These are phyloP conservation scores for Lecanoromycetidae sp. DNA, from an alignment of 2,329 filamentous ascomycete genomes.

Conservation along the genomic window DNA sequence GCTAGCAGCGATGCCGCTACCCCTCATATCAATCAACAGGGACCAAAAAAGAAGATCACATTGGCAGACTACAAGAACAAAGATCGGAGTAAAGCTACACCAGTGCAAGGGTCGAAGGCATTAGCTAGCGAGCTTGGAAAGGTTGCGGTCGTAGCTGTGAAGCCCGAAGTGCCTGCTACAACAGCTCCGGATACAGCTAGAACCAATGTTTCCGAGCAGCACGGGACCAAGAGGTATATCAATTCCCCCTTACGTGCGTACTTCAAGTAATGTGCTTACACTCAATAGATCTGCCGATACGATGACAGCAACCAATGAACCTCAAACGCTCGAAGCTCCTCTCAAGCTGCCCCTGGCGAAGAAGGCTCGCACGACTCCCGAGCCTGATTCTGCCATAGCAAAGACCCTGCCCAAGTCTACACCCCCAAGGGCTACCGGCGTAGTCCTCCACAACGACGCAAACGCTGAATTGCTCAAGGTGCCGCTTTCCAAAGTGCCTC, in stretches of 20 bases:
- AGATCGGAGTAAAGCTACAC: constrained; percentile 23
- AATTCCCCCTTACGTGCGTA: neutral
- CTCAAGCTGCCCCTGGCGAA: constrained; percentile 5
- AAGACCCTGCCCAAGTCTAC: constrained; percentile 18
- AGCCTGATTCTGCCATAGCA: neutral
- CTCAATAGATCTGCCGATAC: constrained; percentile 3
- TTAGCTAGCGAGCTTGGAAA: too few relatives aligned
- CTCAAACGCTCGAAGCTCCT: neutral
- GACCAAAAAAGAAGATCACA: constrained; percentile 49
- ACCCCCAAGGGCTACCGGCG: neutral
- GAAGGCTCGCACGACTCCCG: constrained; percentile 5
- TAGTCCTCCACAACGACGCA: too few relatives aligned
- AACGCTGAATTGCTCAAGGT: too few relatives aligned
- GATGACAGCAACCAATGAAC: constrained; percentile 1
- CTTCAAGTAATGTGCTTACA: neutral
- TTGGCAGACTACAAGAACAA: constrained; percentile 50
- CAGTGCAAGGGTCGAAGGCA: too few relatives aligned
- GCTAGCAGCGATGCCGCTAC: constrained; percentile 30
- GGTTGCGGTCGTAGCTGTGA: too few relatives aligned
- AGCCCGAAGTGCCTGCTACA: neutral
- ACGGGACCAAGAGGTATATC: constrained; percentile 13
- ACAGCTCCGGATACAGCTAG: neutral
- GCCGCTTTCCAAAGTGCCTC: too few relatives aligned
- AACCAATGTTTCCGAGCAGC: neutral
- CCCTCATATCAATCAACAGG: constrained; percentile 26